Evolutionary conservation across 2,329 filamentous ascomycete species (phyloP).

Genomic region (Aspergillus fijiensis): DNA sequence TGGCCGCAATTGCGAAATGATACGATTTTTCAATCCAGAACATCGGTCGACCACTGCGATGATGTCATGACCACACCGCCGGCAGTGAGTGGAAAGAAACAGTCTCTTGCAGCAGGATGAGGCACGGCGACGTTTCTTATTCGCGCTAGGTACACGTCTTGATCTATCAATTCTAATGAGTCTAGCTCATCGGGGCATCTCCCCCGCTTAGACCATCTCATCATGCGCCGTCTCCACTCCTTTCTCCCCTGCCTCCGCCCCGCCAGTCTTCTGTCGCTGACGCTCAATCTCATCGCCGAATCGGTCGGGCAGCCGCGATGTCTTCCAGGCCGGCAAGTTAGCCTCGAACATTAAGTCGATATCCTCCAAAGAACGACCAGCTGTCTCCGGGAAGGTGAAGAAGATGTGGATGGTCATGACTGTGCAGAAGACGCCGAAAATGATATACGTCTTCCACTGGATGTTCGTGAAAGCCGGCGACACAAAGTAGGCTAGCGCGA

Average conservation of each 20-base stretch:
- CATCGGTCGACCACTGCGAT: no score
- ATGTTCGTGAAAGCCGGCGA: constrained; percentile 60
- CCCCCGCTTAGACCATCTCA: constrained; percentile 14
- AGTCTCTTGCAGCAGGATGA: not conserved
- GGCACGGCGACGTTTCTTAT: not conserved
- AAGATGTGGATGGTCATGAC: constrained; percentile 68
- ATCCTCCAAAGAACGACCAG: constrained; percentile 71
- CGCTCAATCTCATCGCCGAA: constrained; percentile 29
- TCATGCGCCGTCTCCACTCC: constrained; percentile 11
- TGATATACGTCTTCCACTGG: constrained; percentile 65
- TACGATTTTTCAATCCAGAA: no score
- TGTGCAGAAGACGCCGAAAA: constrained; percentile 73
- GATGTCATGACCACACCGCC: no score
- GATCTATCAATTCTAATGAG: not conserved
- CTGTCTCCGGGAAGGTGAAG: constrained; percentile 67
- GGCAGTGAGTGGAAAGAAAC: not conserved
- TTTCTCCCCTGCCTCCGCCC: constrained; percentile 13
- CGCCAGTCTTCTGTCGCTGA: constrained; percentile 18
- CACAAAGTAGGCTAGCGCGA: constrained; percentile 54
- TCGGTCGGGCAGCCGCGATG: constrained; percentile 21
- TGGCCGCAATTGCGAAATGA: no score
- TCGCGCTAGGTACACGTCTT: not conserved
- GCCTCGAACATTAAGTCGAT: constrained; percentile 67
- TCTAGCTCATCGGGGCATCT: not conserved
- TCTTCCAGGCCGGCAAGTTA: constrained; percentile 34